phyloP scores from a whole-genome alignment of 345 rosid species.

The Eucalyptus caleyi region DNA sequence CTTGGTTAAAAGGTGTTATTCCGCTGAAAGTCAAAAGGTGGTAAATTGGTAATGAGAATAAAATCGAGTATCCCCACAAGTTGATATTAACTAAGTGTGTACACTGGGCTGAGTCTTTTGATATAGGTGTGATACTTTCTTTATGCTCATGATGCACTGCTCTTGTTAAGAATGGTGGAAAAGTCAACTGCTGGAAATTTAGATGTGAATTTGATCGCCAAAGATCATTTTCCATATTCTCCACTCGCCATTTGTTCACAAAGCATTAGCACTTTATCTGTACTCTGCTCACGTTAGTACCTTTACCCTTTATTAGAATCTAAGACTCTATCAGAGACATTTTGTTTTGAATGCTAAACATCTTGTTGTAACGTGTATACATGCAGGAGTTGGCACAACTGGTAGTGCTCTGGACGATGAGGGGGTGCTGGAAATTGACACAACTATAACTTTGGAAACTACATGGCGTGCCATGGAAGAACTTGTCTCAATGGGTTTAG shows the following conservation, averaged over 20 bases:
- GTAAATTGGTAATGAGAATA: not conserved
- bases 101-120: not conserved
- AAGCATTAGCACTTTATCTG: not conserved
- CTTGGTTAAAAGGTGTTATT: not conserved
- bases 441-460: conserved; percentile 62
- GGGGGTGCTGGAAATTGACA: conserved; percentile 76
- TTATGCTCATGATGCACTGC: not conserved
- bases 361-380: not conserved
- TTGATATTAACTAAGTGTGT: not conserved
- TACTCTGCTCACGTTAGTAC: not conserved
- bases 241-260: not conserved
- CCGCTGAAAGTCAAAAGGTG: not conserved
- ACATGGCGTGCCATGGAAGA: conserved; percentile 95
- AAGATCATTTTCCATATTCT: not conserved
- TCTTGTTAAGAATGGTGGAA: not conserved
- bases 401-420: conserved; percentile 64
- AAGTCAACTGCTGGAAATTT: not conserved
- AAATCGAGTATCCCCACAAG: not conserved
- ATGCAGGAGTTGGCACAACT: conserved; percentile 63
- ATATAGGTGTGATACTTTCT: not conserved
- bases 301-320: not conserved
- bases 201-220: not conserved
- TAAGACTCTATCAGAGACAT: not conserved
- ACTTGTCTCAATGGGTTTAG: conserved; percentile 74
- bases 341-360: not conserved